These are phyloP conservation scores for Infundibulicybe gibba DNA, from an alignment of 768 basidiomycete species.

Conservation along the genomic window DNA sequence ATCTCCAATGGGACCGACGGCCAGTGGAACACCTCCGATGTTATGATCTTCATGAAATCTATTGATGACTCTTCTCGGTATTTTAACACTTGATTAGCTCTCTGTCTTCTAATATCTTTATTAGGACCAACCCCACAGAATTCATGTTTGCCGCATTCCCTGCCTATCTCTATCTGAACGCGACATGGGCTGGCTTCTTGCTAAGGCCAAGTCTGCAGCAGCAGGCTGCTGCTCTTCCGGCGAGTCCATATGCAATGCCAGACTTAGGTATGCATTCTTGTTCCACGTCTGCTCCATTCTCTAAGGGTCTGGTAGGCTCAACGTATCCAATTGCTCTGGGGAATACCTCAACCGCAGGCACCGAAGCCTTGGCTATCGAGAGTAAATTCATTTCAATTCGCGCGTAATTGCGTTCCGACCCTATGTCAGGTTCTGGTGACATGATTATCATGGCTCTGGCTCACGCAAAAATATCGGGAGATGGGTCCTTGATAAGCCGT, in stretches of 20 bases:
- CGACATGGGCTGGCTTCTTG: conserved; percentile 26
- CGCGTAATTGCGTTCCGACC: neutral
- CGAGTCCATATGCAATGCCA: conserved; percentile 57
- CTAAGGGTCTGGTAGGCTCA: conserved; percentile 20
- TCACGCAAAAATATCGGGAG: conserved; percentile 51
- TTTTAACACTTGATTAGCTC: conserved; percentile 1
- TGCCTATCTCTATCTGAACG: conserved; percentile 50
- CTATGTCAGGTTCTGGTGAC: conserved; percentile 59
- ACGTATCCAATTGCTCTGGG: conserved; percentile 40
- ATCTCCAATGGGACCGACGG: conserved; percentile 42
- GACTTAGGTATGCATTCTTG: conserved; percentile 46
- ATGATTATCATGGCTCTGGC: conserved; percentile 71
- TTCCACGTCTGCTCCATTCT: neutral
- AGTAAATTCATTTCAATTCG: conserved; percentile 15
- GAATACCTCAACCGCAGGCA: conserved; percentile 39
- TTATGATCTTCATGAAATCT: conserved; percentile 59
- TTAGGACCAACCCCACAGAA: conserved; percentile 49
- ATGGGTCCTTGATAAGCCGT: conserved; percentile 42
- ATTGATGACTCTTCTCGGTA: neutral
- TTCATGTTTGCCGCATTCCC: conserved; percentile 52
- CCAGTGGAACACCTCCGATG: conserved; percentile 45
- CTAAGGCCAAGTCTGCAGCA: conserved; percentile 56
- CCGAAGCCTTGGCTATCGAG: conserved; percentile 56
- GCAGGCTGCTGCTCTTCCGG: conserved; percentile 64
- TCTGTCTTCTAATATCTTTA: too few relatives aligned